Evolutionary conservation across 305 asterid genomes (phyloP).

Genomic region (Salvia sclarea): DNA sequence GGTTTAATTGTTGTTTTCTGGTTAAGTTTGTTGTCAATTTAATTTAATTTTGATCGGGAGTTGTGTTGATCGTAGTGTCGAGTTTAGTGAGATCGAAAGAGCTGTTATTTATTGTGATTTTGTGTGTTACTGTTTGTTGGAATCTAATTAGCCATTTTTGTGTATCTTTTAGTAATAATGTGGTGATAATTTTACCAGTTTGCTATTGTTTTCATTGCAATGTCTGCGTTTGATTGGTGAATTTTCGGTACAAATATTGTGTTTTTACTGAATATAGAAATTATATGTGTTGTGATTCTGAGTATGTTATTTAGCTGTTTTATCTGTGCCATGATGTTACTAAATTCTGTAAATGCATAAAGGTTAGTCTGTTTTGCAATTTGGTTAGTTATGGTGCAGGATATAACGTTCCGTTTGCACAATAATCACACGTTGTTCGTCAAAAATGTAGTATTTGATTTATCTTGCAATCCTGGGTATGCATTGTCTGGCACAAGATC

Average conservation of each 20-base stretch:
- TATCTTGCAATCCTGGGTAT: not conserved
- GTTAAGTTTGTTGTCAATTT: not conserved
- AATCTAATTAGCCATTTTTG: not conserved
- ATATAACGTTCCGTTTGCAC: not conserved
- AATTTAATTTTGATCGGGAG: not conserved
- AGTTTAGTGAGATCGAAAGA: not conserved
- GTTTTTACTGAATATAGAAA: conserved; percentile 1
- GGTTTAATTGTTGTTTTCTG: not conserved
- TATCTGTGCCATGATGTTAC: not conserved
- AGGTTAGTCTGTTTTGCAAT: not conserved
- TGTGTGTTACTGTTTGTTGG: not conserved
- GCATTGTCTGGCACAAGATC: not conserved
- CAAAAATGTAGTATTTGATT: not conserved
- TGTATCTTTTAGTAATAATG: not conserved
- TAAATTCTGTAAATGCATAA: not conserved
- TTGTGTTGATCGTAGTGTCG: not conserved
- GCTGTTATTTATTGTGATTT: not conserved
- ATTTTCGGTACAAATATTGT: not conserved
- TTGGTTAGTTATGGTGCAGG: not conserved
- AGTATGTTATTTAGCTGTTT: not conserved
- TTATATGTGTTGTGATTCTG: not conserved
- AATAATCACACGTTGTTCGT: not conserved
- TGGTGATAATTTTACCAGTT: conserved; percentile 10
- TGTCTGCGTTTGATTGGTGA: not conserved
- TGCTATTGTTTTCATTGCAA: not conserved